Evolutionary conservation across 371 early-diverging fungal genomes (phyloP).

Genomic region (Rhizopus sp.): DNA sequence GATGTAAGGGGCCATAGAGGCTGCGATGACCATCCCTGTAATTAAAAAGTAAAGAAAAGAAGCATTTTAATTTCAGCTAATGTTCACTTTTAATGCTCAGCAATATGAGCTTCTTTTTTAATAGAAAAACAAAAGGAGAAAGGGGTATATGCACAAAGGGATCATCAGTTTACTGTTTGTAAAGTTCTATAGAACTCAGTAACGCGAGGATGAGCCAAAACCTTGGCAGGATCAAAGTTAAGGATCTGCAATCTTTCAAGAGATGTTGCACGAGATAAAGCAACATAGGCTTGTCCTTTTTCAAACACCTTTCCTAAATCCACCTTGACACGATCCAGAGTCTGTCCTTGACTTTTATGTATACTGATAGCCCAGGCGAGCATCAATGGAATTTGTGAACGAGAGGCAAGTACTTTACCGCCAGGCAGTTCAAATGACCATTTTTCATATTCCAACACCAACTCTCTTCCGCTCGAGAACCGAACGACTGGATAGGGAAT

Average conservation of each 20-base stretch:
- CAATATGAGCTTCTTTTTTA: too few species aligned
- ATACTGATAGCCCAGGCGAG: conserved; percentile 78
- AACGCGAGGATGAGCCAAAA: conserved; percentile 79
- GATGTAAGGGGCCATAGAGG: conserved; percentile 4
- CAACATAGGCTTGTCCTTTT: conserved; percentile 93
- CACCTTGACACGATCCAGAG: conserved; percentile 80
- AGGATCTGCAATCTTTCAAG: conserved; percentile 72
- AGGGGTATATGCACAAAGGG: background rate
- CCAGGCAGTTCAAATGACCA: conserved; percentile 65
- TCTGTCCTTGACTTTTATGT: conserved; percentile 94
- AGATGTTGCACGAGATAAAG: conserved; percentile 78
- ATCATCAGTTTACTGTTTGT: conserved; percentile 7
- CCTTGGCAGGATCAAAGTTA: conserved; percentile 67
- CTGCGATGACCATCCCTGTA: too few species aligned
- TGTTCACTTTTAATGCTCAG: too few species aligned
- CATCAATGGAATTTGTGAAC: conserved; percentile 70
- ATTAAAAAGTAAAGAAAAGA: too few species aligned
- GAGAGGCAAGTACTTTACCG: conserved; percentile 28
- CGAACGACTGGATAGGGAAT: conserved; percentile 56
- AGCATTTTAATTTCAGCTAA: too few species aligned
- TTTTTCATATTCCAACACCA: conserved; percentile 54
- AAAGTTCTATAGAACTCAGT: conserved; percentile 56
- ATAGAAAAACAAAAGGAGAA: background rate
- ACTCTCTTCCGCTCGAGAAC: conserved; percentile 48
- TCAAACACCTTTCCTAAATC: conserved; percentile 85